Conservation (phyloP, 352 stramenopile genomes). For the Phytopythium sindhum region DNA sequence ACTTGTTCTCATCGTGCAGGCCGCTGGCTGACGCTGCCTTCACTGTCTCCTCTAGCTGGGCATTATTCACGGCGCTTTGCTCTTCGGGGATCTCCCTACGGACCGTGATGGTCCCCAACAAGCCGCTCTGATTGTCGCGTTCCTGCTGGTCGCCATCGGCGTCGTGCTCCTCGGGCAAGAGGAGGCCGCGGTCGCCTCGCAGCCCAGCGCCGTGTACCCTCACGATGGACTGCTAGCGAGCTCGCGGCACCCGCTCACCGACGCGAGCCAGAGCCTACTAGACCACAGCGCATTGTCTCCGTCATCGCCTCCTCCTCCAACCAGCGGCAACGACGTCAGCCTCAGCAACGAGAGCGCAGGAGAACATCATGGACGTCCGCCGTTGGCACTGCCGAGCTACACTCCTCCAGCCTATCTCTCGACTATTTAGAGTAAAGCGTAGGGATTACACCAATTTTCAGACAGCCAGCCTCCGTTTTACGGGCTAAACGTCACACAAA, state of each 20-base stretch:
- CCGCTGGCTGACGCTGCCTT: background rate
- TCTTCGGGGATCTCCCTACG: conserved; percentile 17
- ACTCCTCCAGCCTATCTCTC: conserved; percentile 5
- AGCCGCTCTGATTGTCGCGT: background rate
- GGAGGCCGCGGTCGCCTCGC: background rate
- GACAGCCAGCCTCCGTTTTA: background rate
- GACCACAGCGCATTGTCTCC: background rate
- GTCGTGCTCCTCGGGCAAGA: background rate
- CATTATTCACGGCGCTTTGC: conserved; percentile 10
- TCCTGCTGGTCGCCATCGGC: background rate
- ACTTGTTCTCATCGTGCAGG: background rate
- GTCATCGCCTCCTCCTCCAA: background rate
- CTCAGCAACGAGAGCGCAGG: background rate
- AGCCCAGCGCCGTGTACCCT: background rate
- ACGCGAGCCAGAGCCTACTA: conserved; percentile 7
- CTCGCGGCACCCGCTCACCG: background rate
- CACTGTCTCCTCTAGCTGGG: conserved; percentile 8
- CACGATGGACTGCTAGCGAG: background rate
- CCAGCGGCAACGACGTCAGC: background rate
- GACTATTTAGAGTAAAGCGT: conserved; percentile 9
- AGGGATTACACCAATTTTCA: background rate
- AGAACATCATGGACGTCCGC: background rate
- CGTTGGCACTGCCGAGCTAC: background rate
- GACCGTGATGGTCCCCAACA: background rate
- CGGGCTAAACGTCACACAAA: background rate